Conservation (phyloP, 345 rosid species). For the Gossypium rotundifolium region DNA sequence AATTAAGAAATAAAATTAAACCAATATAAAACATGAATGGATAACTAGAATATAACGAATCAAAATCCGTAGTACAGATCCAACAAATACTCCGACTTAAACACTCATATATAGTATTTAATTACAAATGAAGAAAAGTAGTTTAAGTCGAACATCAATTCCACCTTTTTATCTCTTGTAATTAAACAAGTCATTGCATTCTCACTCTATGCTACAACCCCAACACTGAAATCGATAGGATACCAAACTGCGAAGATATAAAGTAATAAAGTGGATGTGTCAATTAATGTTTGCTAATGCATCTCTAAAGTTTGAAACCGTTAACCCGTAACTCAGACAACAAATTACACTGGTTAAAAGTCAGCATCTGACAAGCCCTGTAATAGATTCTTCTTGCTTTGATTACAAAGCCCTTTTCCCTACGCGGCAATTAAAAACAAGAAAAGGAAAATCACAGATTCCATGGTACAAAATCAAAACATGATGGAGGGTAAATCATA, state of each 20-base stretch:
- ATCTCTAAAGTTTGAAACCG: too few species aligned
- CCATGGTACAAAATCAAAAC: background rate
- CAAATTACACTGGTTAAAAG: background rate
- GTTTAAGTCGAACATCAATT: slow-evolving; percentile 1
- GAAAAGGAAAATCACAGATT: too few species aligned
- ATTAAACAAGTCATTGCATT: background rate
- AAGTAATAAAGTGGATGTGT: background rate
- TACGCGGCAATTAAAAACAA: too few species aligned
- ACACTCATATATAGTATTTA: background rate
- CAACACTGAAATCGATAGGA: slow-evolving; percentile 5
- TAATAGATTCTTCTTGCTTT: slow-evolving; percentile 5
- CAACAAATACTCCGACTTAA: too few species aligned
- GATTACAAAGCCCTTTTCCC: background rate
- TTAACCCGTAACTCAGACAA: background rate
- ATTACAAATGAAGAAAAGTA: background rate
- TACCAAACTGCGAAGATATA: background rate
- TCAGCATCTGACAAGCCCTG: background rate
- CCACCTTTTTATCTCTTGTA: background rate
- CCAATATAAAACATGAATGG: too few species aligned
- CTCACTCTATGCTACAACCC: background rate
- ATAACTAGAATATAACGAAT: too few species aligned
- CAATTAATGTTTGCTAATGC: too few species aligned
- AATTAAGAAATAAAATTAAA: too few species aligned
- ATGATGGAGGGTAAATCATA: background rate
- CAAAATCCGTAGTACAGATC: too few species aligned